Conservation (phyloP, 108 stramenopile species). For the Aurantiochytrium sp. region DNA sequence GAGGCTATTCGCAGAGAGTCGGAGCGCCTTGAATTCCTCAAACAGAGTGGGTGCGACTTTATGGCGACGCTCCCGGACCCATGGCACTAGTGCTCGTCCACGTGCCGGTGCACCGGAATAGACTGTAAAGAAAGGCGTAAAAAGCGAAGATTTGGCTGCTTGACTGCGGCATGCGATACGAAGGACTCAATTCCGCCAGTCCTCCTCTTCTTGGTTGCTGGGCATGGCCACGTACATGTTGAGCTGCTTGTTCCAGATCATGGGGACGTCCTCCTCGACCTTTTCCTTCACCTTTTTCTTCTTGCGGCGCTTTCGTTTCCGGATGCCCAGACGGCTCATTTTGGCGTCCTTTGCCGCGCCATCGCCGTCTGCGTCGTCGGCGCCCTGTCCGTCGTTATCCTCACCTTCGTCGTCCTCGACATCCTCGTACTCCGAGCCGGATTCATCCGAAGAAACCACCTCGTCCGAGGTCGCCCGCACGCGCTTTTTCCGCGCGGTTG, state of each 20-base stretch:
- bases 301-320: neutral
- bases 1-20: neutral
- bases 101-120: no score
- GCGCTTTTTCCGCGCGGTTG: neutral
- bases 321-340: neutral
- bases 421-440: neutral
- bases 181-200: neutral
- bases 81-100: neutral
- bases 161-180: no score
- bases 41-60: neutral
- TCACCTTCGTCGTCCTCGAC: no score
- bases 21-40: neutral
- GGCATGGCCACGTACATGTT: neutral
- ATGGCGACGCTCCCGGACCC: neutral
- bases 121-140: no score
- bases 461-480: neutral
- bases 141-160: no score
- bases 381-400: no score
- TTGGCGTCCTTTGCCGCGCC: neutral
- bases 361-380: neutral
- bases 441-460: neutral
- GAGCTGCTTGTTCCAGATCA: neutral
- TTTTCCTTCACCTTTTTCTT: neutral
- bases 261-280: neutral
- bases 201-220: neutral